Base-by-base conservation (phyloP, 1,139 yeast species). In the Candida tropicalis region DNA sequence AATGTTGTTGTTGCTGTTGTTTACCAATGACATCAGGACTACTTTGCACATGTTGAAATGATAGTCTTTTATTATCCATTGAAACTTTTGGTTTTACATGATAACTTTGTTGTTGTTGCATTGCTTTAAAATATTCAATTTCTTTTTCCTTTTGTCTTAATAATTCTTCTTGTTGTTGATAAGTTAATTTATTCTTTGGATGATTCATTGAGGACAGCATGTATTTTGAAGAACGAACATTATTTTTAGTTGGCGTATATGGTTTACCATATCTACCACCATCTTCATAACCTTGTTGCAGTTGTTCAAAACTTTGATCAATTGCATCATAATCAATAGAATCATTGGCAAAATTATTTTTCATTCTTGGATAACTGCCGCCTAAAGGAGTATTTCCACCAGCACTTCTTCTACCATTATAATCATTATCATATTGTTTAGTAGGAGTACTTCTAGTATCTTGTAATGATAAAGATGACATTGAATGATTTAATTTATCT, bases 101-200 rank as follows among this genome's bases (percentile, higher is more conserved):
- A 49, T 63, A 63, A 29, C 56, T 55, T 40, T 65, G 68, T 40
- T 66, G 70, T 45, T 63, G 67, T 45, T 66, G 70, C 47, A 67
- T 55, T 29, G 50, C 40, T 45, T 58, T 64, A 45, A 66, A 65
- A 39, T 59, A 53, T 45, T 65, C 72, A 33, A 65, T 60, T 48
- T 68, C 74, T 28, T 55, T 56, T 44, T 67, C 70, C 38, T 63
- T 57, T 24, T 55, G 58, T 33, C 35, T 38, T 23, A 49, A 33
- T 27, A 50, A 25, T 18, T 56, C 62, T 37, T 59, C 62, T 24
- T 49, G 54, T 25, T 53, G 54, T 34, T 49, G 54, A 34, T 52
- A 42, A 25, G 50, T 40, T 31, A 50, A 50, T 39, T 58, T 58
- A 35, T 51, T 48, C 38, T 53, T 57, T 16, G 64, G 58, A 31